Evolutionary conservation across 2,329 filamentous ascomycete species (phyloP).

Genomic region (Colletotrichum viniferum): DNA sequence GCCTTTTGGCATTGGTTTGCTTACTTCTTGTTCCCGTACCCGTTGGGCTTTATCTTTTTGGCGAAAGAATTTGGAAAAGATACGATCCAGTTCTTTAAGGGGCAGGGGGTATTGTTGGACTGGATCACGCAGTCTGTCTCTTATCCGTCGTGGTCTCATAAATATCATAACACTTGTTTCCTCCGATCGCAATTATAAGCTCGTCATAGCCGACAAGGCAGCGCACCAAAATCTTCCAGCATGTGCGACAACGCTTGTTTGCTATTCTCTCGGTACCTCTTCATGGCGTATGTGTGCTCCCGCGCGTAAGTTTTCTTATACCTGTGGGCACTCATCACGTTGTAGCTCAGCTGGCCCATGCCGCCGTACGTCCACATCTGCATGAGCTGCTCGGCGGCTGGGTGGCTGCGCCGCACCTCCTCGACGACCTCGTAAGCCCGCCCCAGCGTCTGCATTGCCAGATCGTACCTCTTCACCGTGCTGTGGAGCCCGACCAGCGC

Average conservation of each 20-base stretch:
- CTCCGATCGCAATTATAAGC: not conserved
- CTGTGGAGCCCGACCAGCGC: not conserved
- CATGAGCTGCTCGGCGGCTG: not conserved
- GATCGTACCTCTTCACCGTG: not conserved
- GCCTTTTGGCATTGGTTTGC: conserved; percentile 42
- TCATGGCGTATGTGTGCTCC: not conserved
- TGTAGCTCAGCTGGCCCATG: not conserved
- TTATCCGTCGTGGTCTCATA: not conserved
- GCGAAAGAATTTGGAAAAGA: not conserved
- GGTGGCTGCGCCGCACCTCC: not conserved
- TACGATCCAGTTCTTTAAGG: not conserved
- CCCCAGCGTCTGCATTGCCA: not conserved
- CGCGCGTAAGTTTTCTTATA: not conserved
- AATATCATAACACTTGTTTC: not conserved
- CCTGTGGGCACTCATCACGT: not conserved
- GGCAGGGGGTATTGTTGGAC: no score
- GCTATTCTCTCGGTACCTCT: not conserved
- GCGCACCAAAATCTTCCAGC: not conserved
- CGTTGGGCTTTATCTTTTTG: not conserved
- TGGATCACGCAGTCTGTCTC: no score
- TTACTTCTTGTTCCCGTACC: conserved; percentile 41
- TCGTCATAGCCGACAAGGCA: not conserved
- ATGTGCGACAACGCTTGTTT: not conserved
- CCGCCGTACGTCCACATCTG: not conserved
- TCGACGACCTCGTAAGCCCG: not conserved